phyloP scores from a whole-genome alignment of 768 basidiomycete genomes.

The Tricholoma furcatifolium region DNA sequence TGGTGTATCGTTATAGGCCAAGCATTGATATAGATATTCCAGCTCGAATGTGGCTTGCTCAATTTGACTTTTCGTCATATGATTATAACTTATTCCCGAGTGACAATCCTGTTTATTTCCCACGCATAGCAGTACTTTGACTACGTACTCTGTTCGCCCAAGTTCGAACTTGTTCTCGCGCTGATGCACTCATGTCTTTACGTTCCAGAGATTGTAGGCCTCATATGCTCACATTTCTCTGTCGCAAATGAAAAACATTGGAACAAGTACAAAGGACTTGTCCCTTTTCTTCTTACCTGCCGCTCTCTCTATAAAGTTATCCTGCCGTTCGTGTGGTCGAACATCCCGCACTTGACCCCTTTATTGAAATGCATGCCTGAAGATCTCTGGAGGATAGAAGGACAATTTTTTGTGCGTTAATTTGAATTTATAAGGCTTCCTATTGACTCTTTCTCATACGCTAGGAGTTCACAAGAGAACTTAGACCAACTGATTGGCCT shows the following conservation, averaged over 20 bases:
- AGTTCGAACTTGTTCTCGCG: too few species aligned
- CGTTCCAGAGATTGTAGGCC: background rate
- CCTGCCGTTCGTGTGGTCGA: background rate
- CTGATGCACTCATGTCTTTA: background rate
- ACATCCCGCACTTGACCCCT: background rate
- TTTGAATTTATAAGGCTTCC: too few species aligned
- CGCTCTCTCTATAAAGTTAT: background rate
- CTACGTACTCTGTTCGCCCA: too few species aligned
- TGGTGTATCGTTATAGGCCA: too few species aligned
- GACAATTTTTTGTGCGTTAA: background rate
- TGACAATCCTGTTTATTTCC: too few species aligned
- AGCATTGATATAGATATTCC: too few species aligned
- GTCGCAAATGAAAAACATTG: background rate
- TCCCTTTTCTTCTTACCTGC: background rate
- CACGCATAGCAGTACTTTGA: too few species aligned
- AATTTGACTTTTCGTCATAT: too few species aligned
- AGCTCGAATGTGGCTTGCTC: too few species aligned
- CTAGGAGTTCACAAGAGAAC: background rate
- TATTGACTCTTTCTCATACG: too few species aligned
- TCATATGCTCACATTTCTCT: background rate
- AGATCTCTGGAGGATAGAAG: background rate
- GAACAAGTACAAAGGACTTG: background rate
- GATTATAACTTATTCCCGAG: too few species aligned
- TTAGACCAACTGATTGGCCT: background rate
- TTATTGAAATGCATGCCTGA: background rate